These are phyloP conservation scores for Cyberlindnera samutprakarnensis DNA, from an alignment of 805 yeast genomes.

Conservation along the genomic window DNA sequence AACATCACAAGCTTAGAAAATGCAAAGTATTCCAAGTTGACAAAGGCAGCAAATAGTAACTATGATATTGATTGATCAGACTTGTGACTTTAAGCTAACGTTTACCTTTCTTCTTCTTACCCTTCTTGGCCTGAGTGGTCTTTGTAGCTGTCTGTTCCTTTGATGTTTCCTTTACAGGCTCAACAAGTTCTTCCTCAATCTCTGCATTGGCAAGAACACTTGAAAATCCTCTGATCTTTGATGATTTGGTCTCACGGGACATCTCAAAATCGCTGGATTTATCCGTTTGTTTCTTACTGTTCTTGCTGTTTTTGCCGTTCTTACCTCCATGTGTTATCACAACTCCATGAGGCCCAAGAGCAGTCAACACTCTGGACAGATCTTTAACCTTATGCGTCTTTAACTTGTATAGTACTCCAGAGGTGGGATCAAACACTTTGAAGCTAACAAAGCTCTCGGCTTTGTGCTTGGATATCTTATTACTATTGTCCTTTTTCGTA, in stretches of 20 bases:
- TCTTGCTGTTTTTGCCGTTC: background rate
- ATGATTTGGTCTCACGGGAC: background rate
- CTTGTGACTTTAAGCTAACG: slow-evolving; percentile 6
- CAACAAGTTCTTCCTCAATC: slow-evolving; percentile 12
- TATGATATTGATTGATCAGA: background rate
- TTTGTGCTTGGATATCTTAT: slow-evolving; percentile 6
- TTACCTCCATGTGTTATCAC: slow-evolving; percentile 8
- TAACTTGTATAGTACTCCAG: slow-evolving; percentile 55
- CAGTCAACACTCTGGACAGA: slow-evolving; percentile 60
- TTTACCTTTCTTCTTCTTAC: slow-evolving; percentile 21
- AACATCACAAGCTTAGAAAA: slow-evolving; percentile 7
- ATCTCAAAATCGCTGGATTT: background rate
- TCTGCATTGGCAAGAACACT: slow-evolving; percentile 19
- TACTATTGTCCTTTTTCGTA: slow-evolving; percentile 12
- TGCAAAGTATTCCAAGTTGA: background rate
- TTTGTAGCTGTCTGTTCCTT: slow-evolving; percentile 4
- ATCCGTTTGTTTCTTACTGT: background rate
- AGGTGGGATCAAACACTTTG: slow-evolving; percentile 58
- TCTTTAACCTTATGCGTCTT: slow-evolving; percentile 59
- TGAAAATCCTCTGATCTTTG: slow-evolving; percentile 17
- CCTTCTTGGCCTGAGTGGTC: slow-evolving; percentile 11
- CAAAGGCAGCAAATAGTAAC: background rate
- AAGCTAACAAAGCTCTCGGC: slow-evolving; percentile 26
- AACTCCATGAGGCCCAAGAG: slow-evolving; percentile 62
- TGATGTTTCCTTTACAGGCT: slow-evolving; percentile 2